Evolutionary conservation across 2,329 filamentous ascomycete genomes (phyloP).

Genomic region (Phialophora macrospora): DNA sequence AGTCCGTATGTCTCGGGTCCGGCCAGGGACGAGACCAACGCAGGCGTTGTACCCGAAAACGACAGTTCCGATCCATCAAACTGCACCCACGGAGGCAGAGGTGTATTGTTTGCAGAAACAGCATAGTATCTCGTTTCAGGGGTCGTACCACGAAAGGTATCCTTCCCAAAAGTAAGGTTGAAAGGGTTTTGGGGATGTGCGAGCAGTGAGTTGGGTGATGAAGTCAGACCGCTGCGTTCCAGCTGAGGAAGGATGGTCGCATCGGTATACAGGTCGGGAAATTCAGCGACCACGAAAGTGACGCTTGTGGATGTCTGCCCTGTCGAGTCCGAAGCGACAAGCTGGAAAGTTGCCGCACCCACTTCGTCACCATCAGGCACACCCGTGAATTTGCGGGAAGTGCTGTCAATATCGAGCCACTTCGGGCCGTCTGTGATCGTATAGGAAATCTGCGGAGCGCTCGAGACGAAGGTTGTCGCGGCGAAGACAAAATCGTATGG

Average conservation of each 20-base stretch:
- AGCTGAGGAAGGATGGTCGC: conserved; percentile 47
- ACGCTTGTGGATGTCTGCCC: conserved; percentile 69
- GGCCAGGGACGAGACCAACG: conserved; percentile 65
- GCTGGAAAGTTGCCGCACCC: conserved; percentile 65
- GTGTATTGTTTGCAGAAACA: conserved; percentile 75
- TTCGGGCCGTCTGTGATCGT: conserved; percentile 66
- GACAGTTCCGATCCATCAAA: conserved; percentile 69
- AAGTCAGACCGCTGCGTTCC: conserved; percentile 44
- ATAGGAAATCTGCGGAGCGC: conserved; percentile 64
- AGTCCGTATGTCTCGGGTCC: conserved; percentile 75
- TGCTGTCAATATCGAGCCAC: conserved; percentile 75
- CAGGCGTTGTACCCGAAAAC: conserved; percentile 74
- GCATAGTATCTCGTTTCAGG: conserved; percentile 73
- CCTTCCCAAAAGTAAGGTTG: conserved; percentile 70
- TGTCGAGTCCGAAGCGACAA: conserved; percentile 71
- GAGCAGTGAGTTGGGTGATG: conserved; percentile 47
- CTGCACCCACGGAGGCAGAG: conserved; percentile 81
- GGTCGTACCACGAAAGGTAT: conserved; percentile 67
- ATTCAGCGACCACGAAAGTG: conserved; percentile 70
- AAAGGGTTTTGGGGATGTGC: conserved; percentile 56
- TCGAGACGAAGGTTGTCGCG: conserved; percentile 71
- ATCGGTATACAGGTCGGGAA: conserved; percentile 46
- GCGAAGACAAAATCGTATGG: conserved; percentile 53
- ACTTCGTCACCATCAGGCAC: conserved; percentile 65
- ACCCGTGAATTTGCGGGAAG: conserved; percentile 69